These are phyloP conservation scores for Pseudogymnoascus sp. DNA, from an alignment of 2,329 filamentous ascomycete genomes.

Conservation along the genomic window DNA sequence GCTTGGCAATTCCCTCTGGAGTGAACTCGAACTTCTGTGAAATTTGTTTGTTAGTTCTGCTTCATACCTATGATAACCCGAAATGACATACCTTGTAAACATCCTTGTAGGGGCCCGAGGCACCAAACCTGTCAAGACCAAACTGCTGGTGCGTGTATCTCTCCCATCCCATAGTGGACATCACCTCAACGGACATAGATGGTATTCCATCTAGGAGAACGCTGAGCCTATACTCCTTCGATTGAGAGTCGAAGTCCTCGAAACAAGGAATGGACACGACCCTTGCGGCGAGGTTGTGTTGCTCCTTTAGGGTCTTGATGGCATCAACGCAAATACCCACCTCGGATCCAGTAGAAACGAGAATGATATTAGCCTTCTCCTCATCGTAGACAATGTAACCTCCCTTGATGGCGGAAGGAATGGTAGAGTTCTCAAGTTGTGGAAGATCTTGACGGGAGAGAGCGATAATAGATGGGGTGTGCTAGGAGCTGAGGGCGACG, in stretches of 20 bases:
- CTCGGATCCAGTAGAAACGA: constrained; percentile 94
- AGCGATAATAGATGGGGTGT: constrained; percentile 87
- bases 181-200: constrained; percentile 87
- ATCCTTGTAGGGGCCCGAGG: constrained; percentile 93
- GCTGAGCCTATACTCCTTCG: constrained; percentile 89
- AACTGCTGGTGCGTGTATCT: constrained; percentile 99
- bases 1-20: constrained; percentile 91
- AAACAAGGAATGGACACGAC: constrained; percentile 95
- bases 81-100: constrained; percentile 86
- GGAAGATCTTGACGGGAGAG: constrained; percentile 97
- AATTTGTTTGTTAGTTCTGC: too few species aligned
- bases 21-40: constrained; percentile 97
- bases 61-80: too few species aligned
- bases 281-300: constrained; percentile 79
- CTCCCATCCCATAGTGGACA: constrained; percentile 97
- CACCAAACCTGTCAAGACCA: constrained; percentile 97
- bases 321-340: constrained; percentile 90
- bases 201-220: constrained; percentile 93
- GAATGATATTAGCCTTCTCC: constrained; percentile 75
- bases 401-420: constrained; percentile 88
- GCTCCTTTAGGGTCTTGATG: constrained; percentile 81
- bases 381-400: constrained; percentile 86
- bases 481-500: constrained; percentile 79
- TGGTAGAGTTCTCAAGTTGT: constrained; percentile 87
- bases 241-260: constrained; percentile 93